Conservation (phyloP, 257 asterid genomes). For the Echites panduratus region DNA sequence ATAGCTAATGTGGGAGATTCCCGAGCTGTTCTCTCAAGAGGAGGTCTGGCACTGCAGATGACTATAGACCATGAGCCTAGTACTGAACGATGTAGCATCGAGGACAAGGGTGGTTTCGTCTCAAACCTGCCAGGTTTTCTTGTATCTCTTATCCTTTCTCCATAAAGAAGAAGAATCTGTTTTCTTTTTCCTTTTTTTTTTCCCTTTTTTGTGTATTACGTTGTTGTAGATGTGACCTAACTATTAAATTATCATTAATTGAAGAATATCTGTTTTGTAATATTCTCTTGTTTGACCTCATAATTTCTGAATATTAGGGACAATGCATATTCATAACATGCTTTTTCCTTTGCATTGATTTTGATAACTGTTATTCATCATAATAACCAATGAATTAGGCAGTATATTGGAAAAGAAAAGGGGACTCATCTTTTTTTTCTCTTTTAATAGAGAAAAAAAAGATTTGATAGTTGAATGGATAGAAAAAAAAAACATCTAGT, state of each 20-base stretch:
- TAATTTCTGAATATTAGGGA: not conserved
- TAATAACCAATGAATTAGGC: not conserved
- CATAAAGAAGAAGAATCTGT: not conserved
- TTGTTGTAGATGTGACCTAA: not conserved
- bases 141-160: not conserved
- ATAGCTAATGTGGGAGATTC: conserved; percentile 48
- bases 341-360: not conserved
- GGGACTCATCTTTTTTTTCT: not conserved
- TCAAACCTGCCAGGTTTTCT: conserved; percentile 41
- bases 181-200: no score
- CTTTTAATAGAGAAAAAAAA: not conserved
- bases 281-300: not conserved
- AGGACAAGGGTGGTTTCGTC: conserved; percentile 43
- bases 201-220: not conserved
- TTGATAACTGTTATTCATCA: not conserved
- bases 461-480: not conserved
- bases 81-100: conserved; percentile 41
- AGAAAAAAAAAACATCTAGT: not conserved
- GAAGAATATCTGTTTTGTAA: not conserved
- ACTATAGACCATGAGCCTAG: conserved; percentile 43
- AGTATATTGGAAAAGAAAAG: not conserved
- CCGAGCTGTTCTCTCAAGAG: conserved; percentile 41
- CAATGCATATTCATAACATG: not conserved
- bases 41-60: conserved; percentile 39
- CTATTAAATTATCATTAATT: not conserved